These are phyloP conservation scores for Hypocreales sp. DNA, from an alignment of 2,329 filamentous ascomycete species.

Conservation along the genomic window DNA sequence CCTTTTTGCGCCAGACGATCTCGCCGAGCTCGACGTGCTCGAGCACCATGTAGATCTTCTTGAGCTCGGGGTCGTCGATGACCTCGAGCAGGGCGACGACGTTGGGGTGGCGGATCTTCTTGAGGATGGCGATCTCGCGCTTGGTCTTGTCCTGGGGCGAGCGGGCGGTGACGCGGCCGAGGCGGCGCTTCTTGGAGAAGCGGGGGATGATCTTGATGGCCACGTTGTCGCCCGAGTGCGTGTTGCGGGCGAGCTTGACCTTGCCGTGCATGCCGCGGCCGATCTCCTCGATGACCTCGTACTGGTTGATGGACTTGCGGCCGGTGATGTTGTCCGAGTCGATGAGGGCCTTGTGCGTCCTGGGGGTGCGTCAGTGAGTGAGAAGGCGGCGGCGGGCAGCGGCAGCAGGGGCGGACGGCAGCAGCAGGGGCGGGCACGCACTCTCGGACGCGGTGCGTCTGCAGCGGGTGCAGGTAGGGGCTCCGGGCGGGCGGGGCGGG, in stretches of 20 bases:
- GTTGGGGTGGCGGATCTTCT: slow-evolving; percentile 96
- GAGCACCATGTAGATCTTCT: slow-evolving; percentile 96
- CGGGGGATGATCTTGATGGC: slow-evolving; percentile 98
- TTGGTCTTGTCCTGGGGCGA: slow-evolving; percentile 69
- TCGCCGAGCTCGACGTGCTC: slow-evolving; percentile 92
- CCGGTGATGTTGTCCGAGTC: slow-evolving; percentile 81
- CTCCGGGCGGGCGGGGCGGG: slow-evolving; percentile 33
- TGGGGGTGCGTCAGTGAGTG: too few species aligned
- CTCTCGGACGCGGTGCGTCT: slow-evolving; percentile 63
- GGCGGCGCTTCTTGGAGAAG: slow-evolving; percentile 79
- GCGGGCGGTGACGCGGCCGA: slow-evolving; percentile 63
- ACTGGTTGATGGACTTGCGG: slow-evolving; percentile 93
- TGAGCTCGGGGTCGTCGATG: slow-evolving; percentile 88
- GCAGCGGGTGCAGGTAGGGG: slow-evolving; percentile 54
- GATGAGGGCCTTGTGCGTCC: slow-evolving; percentile 80
- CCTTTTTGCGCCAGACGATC: slow-evolving; percentile 85
- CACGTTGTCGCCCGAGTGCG: slow-evolving; percentile 61
- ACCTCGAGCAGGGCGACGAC: slow-evolving; percentile 91
- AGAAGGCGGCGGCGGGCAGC: neutral
- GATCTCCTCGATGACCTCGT: slow-evolving; percentile 92
- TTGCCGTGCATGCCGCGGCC: slow-evolving; percentile 94
- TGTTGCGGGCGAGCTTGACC: slow-evolving; percentile 82
- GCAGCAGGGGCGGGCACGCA: slow-evolving; percentile 31
- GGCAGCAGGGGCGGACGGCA: slow-evolving; percentile 1
- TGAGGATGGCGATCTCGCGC: slow-evolving; percentile 92